These are phyloP conservation scores for Agaricales sp. DNA, from an alignment of 1,284 basidiomycete species.

Conservation along the genomic window DNA sequence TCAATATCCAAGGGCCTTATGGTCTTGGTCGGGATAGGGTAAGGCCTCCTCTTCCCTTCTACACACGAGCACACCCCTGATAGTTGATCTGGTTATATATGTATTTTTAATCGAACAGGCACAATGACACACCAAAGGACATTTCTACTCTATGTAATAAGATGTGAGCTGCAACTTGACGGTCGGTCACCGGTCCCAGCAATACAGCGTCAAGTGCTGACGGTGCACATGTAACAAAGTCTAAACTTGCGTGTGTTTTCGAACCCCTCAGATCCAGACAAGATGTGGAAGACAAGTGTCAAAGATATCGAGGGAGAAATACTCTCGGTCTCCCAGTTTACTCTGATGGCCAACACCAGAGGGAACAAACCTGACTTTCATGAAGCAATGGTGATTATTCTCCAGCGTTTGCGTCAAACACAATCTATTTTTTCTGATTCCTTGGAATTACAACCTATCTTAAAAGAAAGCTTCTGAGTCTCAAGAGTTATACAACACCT, in stretches of 20 bases:
- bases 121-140: slow-evolving; percentile 75
- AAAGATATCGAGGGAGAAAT: slow-evolving; percentile 81
- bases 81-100: no score
- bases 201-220: not conserved
- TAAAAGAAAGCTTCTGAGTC: slow-evolving; percentile 44
- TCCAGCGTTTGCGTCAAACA: slow-evolving; percentile 18
- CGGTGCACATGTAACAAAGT: slow-evolving; percentile 25
- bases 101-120: slow-evolving; percentile 10
- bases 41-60: slow-evolving; percentile 40
- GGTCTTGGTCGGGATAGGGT: slow-evolving; percentile 81
- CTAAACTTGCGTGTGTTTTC: slow-evolving; percentile 67
- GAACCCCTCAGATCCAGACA: slow-evolving; percentile 38
- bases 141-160: slow-evolving; percentile 67
- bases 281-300: slow-evolving; percentile 77
- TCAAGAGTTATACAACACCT: slow-evolving; percentile 58
- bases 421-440: slow-evolving; percentile 3
- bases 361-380: slow-evolving; percentile 89
- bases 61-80: no score
- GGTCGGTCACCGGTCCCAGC: not conserved
- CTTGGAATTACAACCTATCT: not conserved
- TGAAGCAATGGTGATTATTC: slow-evolving; percentile 62
- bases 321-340: slow-evolving; percentile 88
- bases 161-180: slow-evolving; percentile 36
- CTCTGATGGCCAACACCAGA: slow-evolving; percentile 77
- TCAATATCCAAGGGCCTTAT: slow-evolving; percentile 76